Conservation (phyloP, 345 rosid genomes). For the Conringia planisiliqua region DNA sequence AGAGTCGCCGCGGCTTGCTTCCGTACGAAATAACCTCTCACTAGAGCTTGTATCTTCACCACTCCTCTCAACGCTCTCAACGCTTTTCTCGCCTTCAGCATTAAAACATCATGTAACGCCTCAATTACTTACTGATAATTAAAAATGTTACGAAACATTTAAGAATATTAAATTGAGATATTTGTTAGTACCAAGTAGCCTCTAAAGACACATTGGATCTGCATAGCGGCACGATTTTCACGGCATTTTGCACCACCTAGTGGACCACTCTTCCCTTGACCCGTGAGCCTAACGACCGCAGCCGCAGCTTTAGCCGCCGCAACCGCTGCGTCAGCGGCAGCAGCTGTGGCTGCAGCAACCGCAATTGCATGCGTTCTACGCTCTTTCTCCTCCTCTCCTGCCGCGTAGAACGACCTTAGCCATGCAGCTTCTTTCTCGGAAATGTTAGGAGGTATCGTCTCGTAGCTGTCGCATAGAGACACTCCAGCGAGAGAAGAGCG, state of each 20-base stretch:
- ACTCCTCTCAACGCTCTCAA: constrained; percentile 63
- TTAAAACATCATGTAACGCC: neutral
- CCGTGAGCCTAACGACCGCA: constrained; percentile 52
- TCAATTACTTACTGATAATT: neutral
- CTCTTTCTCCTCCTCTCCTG: constrained; percentile 46
- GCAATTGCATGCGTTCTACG: constrained; percentile 63
- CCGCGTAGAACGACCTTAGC: constrained; percentile 48
- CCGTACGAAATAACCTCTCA: constrained; percentile 68
- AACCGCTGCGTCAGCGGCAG: constrained; percentile 68
- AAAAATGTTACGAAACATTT: neutral
- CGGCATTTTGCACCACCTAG: constrained; percentile 34
- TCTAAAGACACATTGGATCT: constrained; percentile 65
- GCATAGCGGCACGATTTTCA: constrained; percentile 51
- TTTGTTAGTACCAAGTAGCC: constrained; percentile 53
- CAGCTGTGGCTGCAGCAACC: constrained; percentile 68
- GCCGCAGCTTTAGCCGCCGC: constrained; percentile 65
- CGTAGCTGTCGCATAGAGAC: constrained; percentile 33
- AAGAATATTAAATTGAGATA: neutral
- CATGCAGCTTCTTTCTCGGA: constrained; percentile 51
- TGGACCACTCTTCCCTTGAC: constrained; percentile 45
- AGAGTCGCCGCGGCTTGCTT: constrained; percentile 72
- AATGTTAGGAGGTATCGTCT: constrained; percentile 45
- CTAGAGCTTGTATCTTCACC: constrained; percentile 76
- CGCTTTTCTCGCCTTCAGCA: constrained; percentile 62
- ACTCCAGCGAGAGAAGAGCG: constrained; percentile 12